Evolutionary conservation across 78 protist species (phyloP).

Genomic region (Fonticula alba): DNA sequence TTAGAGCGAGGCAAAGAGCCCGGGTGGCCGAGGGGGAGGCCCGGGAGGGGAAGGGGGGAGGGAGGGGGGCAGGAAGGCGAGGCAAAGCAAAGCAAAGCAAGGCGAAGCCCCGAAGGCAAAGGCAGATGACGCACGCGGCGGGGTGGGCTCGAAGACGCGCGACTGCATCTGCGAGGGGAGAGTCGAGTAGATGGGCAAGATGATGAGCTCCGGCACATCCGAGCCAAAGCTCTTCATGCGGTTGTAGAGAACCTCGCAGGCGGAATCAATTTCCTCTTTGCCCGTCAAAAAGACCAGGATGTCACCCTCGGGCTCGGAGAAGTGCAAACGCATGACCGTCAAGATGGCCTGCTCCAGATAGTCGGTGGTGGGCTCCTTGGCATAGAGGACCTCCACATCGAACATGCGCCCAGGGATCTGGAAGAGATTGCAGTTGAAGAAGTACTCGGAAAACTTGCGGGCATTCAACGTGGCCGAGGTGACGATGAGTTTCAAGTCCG

Average conservation of each 20-base stretch:
- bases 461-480: slow-evolving; percentile 97
- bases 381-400: slow-evolving; percentile 75
- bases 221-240: slow-evolving; percentile 73
- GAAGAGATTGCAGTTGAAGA: slow-evolving; percentile 69
- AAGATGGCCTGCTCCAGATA: slow-evolving; percentile 90
- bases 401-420: slow-evolving; percentile 79
- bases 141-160: slow-evolving; percentile 82
- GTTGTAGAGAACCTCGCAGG: slow-evolving; percentile 80
- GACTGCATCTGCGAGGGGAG: slow-evolving; percentile 85
- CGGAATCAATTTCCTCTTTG: slow-evolving; percentile 95
- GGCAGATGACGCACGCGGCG: slow-evolving; percentile 60
- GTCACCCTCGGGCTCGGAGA: slow-evolving; percentile 91
- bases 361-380: slow-evolving; percentile 76
- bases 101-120: too few relatives aligned
- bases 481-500: slow-evolving; percentile 79
- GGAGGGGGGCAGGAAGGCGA: too few relatives aligned
- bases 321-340: slow-evolving; percentile 89
- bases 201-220: slow-evolving; percentile 62
- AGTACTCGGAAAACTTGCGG: slow-evolving; percentile 82
- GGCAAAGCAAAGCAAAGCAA: too few relatives aligned
- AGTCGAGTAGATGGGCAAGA: slow-evolving; percentile 75
- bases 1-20: too few relatives aligned
- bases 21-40: too few relatives aligned
- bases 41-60: too few relatives aligned
- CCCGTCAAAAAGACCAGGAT: slow-evolving; percentile 92